Percentiles rank a stretch among this genome's conserved stretches.
Evolutionary conservation across 2,329 filamentous ascomycete genomes (phyloP).

Genomic region (Diaporthe caulivora): DNA sequence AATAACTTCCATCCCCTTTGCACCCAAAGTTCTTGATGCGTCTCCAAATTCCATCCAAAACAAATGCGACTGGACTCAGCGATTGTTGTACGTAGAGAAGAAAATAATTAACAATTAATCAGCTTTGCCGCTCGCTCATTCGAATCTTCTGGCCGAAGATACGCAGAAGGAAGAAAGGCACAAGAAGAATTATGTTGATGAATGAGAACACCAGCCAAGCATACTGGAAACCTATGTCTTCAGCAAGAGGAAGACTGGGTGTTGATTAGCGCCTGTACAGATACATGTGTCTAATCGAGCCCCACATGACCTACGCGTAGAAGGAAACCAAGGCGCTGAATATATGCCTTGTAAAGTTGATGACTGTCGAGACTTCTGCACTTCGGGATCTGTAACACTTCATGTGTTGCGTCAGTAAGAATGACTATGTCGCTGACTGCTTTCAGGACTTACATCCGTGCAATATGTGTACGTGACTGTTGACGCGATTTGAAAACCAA

Average conservation of each 20-base stretch:
- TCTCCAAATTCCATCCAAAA: background rate
- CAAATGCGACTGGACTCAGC: no score
- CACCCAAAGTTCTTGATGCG: background rate
- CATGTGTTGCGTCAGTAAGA: background rate
- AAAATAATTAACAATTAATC: background rate
- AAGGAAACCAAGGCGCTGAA: constrained; percentile 14
- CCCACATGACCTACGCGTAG: background rate
- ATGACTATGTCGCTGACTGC: background rate
- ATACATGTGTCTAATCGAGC: background rate
- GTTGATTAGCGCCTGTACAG: background rate
- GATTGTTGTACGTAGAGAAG: no score
- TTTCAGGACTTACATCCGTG: background rate
- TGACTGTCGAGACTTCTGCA: background rate
- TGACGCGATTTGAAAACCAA: constrained; percentile 1
- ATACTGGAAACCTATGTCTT: constrained; percentile 1
- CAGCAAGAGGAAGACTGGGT: constrained; percentile 1
- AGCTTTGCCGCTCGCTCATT: background rate
- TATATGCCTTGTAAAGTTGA: constrained; percentile 1
- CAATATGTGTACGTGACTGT: constrained; percentile 20
- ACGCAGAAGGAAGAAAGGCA: constrained; percentile 10
- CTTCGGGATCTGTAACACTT: constrained; percentile 16
- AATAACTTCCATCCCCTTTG: background rate
- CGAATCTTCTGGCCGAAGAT: constrained; percentile 10
- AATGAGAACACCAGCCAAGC: constrained; percentile 9
- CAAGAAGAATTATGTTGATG: constrained; percentile 5